Conservation (phyloP, 2,329 filamentous ascomycete genomes). For the Harringtonia aguacate region DNA sequence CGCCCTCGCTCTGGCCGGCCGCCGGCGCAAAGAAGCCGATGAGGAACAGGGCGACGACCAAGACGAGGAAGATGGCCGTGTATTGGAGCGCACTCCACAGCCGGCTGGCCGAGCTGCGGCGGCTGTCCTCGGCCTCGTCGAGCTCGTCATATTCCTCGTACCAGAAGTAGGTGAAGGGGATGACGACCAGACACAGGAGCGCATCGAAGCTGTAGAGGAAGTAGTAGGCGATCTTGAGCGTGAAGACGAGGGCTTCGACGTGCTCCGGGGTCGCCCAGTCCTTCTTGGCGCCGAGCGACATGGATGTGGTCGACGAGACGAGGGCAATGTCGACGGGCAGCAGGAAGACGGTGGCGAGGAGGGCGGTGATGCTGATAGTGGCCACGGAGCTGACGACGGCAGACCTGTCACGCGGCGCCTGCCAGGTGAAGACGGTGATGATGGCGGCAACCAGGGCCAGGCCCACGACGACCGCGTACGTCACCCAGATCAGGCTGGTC, state of each 20-base stretch:
- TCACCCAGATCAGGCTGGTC: conserved; percentile 86
- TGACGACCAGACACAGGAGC: conserved; percentile 74
- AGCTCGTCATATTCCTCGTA: conserved; percentile 96
- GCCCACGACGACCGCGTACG: conserved; percentile 74
- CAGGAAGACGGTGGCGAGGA: conserved; percentile 85
- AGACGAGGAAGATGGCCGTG: conserved; percentile 70
- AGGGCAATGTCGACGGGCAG: conserved; percentile 93
- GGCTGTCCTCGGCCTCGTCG: conserved; percentile 66
- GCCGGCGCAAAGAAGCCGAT: conserved; percentile 91
- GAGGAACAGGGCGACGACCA: conserved; percentile 75
- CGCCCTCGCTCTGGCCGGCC: conserved; percentile 47
- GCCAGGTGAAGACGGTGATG: conserved; percentile 86
- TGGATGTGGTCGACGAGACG: conserved; percentile 75
- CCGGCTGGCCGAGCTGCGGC: conserved; percentile 57
- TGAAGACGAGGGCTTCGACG: conserved; percentile 66
- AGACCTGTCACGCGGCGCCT: conserved; percentile 78
- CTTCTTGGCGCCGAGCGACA: conserved; percentile 72
- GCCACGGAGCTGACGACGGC: conserved; percentile 72
- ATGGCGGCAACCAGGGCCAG: conserved; percentile 67
- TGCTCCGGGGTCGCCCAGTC: conserved; percentile 84
- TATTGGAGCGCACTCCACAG: conserved; percentile 85
- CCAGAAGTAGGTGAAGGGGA: conserved; percentile 97
- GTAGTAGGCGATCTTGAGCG: conserved; percentile 86
- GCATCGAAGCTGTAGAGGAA: conserved; percentile 85
- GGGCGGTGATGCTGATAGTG: conserved; percentile 74